A percentile compares a stretch with the other conserved stretches of the same genome.
phyloP scores from a whole-genome alignment of 768 basidiomycete species.

The Cystofilobasidium capitatum region DNA sequence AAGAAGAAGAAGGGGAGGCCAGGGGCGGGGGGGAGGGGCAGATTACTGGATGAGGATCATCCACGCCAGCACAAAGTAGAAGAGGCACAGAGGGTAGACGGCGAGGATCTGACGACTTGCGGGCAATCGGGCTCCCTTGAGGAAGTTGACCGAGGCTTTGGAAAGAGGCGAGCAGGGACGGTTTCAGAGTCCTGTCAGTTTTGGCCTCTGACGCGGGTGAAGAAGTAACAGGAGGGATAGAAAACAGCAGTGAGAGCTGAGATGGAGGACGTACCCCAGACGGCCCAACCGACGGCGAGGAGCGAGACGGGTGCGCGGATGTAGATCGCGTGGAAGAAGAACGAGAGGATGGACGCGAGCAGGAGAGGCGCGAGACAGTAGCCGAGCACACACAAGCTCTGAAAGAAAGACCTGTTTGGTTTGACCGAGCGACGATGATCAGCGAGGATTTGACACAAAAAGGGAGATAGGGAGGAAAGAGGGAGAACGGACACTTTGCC shows the following conservation, averaged over 20 bases:
- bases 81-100: conserved; percentile 24
- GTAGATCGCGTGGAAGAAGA: conserved; percentile 24
- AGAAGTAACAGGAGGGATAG: not conserved
- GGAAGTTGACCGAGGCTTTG: conserved; percentile 21
- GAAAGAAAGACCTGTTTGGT: conserved; percentile 24
- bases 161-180: not conserved
- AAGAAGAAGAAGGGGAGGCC: too few species aligned
- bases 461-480: too few species aligned
- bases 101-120: conserved; percentile 15
- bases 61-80: conserved; percentile 27
- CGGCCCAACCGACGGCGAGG: conserved; percentile 17
- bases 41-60: conserved; percentile 25
- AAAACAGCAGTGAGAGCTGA: not conserved
- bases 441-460: too few species aligned
- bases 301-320: conserved; percentile 22
- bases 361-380: conserved; percentile 26
- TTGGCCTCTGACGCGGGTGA: not conserved
- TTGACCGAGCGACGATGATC: not conserved
- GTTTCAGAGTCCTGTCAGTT: not conserved
- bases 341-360: conserved; percentile 25
- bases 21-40: too few species aligned
- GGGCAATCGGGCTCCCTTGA: conserved; percentile 18
- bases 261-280: conserved; percentile 22
- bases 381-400: conserved; percentile 25
- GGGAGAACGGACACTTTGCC: conserved; percentile 25